Conservation (phyloP, 2,329 filamentous ascomycete species). For the Colletotrichum cereale region DNA sequence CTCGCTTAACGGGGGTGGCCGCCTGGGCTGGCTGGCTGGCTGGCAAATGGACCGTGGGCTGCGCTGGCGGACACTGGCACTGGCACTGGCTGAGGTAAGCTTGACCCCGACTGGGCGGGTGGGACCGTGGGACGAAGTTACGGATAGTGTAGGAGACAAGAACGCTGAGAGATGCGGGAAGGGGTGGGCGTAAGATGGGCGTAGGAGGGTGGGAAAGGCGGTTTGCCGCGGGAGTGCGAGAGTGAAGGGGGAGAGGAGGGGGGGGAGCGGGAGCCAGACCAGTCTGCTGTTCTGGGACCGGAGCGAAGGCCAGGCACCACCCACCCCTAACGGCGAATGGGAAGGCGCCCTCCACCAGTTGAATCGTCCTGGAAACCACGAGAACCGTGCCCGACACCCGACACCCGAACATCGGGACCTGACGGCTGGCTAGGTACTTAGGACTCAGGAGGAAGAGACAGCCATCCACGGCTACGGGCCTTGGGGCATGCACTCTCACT, state of each 20-base stretch:
- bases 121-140: not conserved
- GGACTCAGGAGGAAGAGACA: constrained; percentile 9
- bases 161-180: constrained; percentile 11
- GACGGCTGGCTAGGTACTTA: constrained; percentile 27
- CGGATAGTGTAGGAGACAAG: not conserved
- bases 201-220: constrained; percentile 13
- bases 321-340: constrained; percentile 18
- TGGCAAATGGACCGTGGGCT: constrained; percentile 21
- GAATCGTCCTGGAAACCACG: constrained; percentile 38
- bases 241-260: not conserved
- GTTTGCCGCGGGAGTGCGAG: constrained; percentile 38
- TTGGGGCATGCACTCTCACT: not conserved
- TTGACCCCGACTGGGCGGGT: not conserved
- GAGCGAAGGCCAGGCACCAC: constrained; percentile 18
- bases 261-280: not conserved
- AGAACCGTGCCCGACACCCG: constrained; percentile 35
- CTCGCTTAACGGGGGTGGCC: constrained; percentile 40
- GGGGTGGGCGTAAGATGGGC: constrained; percentile 16
- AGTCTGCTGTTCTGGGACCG: constrained; percentile 23
- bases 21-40: constrained; percentile 34
- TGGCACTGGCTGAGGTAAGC: constrained; percentile 30
- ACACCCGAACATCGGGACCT: constrained; percentile 37
- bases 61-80: constrained; percentile 21
- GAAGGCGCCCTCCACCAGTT: constrained; percentile 15
- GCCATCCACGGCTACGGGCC: not conserved